phyloP scores from a whole-genome alignment of 176 grass and related monocot species.

The Cymbopogon citratus region DNA sequence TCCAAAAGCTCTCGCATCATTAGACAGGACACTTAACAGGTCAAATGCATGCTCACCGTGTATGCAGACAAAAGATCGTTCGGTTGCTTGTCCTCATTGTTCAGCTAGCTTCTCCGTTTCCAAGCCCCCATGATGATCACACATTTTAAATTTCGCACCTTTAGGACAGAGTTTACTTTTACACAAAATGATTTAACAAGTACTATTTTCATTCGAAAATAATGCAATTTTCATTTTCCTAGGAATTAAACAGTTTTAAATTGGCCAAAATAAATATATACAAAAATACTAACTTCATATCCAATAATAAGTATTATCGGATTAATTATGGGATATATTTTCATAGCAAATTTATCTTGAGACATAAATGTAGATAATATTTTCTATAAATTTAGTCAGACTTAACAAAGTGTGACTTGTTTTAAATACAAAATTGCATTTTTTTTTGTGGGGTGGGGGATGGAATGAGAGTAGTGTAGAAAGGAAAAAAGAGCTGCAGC shows the following conservation, averaged over 20 bases:
- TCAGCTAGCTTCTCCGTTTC: not conserved
- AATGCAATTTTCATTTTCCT: no score
- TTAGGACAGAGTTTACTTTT: not conserved
- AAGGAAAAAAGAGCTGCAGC: not conserved
- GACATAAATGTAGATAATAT: no score
- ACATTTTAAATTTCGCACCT: not conserved
- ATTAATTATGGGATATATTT: not conserved
- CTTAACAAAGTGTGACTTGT: not conserved
- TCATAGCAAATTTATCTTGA: no score
- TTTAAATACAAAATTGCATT: not conserved
- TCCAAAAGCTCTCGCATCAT: conserved; percentile 26
- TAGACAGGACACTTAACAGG: conserved; percentile 21
- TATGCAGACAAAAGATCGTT: not conserved
- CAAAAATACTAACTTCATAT: no score
- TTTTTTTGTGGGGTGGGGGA: no score
- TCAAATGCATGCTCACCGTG: not conserved
- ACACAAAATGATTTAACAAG: not conserved
- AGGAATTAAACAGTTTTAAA: not conserved
- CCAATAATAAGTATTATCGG: not conserved
- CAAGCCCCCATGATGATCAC: not conserved
- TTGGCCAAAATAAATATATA: not conserved
- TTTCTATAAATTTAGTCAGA: not conserved
- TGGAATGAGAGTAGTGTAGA: not conserved
- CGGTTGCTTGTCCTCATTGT: not conserved
- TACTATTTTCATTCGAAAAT: not conserved